Conservation (phyloP, 78 protist genomes). For the Dictyostelium intermedium region DNA sequence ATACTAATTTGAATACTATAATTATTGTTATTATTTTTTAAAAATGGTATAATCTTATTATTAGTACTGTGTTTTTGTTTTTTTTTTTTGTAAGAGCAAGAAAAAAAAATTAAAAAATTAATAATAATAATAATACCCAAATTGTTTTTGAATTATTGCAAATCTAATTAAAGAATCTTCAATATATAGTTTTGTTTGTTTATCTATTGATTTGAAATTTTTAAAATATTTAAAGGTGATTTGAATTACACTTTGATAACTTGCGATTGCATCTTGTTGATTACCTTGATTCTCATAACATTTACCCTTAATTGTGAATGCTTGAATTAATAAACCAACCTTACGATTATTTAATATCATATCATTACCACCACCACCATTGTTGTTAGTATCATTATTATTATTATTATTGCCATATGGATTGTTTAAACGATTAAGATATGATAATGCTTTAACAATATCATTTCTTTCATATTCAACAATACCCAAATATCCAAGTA, state of each 20-base stretch:
- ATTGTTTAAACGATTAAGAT: neutral
- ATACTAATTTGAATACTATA: conserved; percentile 8
- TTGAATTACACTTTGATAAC: conserved; percentile 34
- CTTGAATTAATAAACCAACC: conserved; percentile 23
- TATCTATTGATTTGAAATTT: conserved; percentile 17
- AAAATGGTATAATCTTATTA: too few species aligned
- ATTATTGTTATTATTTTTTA: neutral
- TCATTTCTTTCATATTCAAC: conserved; percentile 59
- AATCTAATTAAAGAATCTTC: conserved; percentile 26
- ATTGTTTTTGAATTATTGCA: conserved; percentile 34
- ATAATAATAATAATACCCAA: conserved; percentile 16
- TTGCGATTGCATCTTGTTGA: neutral
- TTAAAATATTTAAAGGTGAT: conserved; percentile 39
- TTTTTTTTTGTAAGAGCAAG: too few species aligned
- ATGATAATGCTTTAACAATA: conserved; percentile 13
- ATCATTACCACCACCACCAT: neutral
- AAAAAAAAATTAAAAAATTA: neutral
- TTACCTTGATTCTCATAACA: conserved; percentile 55
- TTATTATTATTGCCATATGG: neutral
- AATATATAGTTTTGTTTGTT: conserved; percentile 8
- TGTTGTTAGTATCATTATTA: neutral
- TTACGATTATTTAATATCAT: conserved; percentile 39
- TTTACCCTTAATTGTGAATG: conserved; percentile 51
- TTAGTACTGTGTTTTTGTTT: too few species aligned
- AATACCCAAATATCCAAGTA: conserved; percentile 51